phyloP scores from a whole-genome alignment of 208 protist species.

The Trypanosoma platydactyli region DNA sequence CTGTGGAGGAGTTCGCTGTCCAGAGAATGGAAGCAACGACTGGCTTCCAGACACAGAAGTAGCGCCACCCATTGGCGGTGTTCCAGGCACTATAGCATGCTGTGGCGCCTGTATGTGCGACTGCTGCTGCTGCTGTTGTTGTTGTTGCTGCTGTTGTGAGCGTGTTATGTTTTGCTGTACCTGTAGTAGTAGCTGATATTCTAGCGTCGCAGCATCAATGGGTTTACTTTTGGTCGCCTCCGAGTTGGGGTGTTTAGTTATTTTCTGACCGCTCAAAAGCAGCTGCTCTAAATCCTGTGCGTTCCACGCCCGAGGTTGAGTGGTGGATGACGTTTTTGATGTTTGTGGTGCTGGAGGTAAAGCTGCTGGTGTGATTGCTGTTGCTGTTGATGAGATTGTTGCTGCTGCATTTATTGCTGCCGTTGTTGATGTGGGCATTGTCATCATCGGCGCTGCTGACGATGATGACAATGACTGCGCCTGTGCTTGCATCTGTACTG shows the following conservation, averaged over 20 bases:
- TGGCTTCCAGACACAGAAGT: constrained; percentile 12
- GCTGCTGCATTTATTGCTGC: background rate
- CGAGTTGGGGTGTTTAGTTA: constrained; percentile 9
- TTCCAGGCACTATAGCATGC: constrained; percentile 13
- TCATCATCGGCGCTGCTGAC: background rate
- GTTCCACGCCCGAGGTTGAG: constrained; percentile 34
- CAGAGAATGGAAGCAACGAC: constrained; percentile 9
- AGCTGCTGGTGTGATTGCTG: constrained; percentile 1
- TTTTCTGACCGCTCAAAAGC: constrained; percentile 37
- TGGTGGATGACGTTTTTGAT: background rate
- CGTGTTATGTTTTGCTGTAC: constrained; percentile 30
- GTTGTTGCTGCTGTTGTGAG: constrained; percentile 5
- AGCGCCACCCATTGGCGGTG: constrained; percentile 7
- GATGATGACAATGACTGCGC: constrained; percentile 9
- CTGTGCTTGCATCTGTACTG: background rate
- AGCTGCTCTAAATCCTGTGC: constrained; percentile 63
- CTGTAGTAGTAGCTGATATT: constrained; percentile 52
- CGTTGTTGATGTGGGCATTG: background rate
- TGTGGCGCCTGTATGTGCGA: constrained; percentile 21
- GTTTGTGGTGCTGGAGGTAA: constrained; percentile 16
- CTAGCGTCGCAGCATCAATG: constrained; percentile 60
- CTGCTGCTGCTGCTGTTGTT: constrained; percentile 18
- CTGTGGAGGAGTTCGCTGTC: constrained; percentile 26
- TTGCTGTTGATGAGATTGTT: constrained; percentile 1
- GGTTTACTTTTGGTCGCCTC: constrained; percentile 20